These are phyloP conservation scores for Tylopilus sp. DNA, from an alignment of 768 basidiomycete genomes.

Conservation along the genomic window DNA sequence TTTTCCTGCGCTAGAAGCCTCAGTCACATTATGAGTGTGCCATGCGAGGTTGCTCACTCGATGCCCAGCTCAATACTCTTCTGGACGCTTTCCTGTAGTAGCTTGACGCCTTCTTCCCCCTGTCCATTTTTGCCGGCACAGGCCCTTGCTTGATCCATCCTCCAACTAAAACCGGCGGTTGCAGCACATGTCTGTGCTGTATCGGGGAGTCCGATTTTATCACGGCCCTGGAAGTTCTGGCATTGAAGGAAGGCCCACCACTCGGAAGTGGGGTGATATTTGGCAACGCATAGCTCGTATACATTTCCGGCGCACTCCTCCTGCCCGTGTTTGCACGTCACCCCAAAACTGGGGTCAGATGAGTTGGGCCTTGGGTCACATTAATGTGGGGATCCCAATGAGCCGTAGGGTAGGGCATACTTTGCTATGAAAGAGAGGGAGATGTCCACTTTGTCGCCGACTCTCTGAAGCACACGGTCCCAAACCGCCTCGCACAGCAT, in stretches of 20 bases:
- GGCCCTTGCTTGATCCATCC: conserved; percentile 46
- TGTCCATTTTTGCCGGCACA: conserved; percentile 63
- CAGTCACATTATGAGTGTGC: conserved; percentile 6
- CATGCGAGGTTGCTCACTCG: conserved; percentile 40
- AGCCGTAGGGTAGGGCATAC: conserved; percentile 41
- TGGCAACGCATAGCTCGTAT: conserved; percentile 79
- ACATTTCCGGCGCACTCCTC: conserved; percentile 87
- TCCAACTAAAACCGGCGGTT: conserved; percentile 67
- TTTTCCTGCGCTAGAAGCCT: conserved; percentile 49
- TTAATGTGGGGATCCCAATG: conserved; percentile 10
- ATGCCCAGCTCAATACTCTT: conserved; percentile 47
- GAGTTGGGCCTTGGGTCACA: conserved; percentile 49
- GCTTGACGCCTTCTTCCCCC: conserved; percentile 56
- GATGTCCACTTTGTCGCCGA: conserved; percentile 62
- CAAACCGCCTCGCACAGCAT: conserved; percentile 76
- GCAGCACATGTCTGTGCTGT: conserved; percentile 66
- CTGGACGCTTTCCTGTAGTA: conserved; percentile 60
- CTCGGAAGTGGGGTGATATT: conserved; percentile 47
- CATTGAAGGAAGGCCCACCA: conserved; percentile 89
- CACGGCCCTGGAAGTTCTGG: conserved; percentile 62
- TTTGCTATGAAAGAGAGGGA: conserved; percentile 69
- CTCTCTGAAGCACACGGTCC: conserved; percentile 62
- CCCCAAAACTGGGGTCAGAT: conserved; percentile 71
- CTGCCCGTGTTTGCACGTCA: conserved; percentile 75
- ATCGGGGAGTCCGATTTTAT: conserved; percentile 60